Evolutionary conservation across 78 protist genomes (phyloP).

Genomic region (Emiliania huxleyi): DNA sequence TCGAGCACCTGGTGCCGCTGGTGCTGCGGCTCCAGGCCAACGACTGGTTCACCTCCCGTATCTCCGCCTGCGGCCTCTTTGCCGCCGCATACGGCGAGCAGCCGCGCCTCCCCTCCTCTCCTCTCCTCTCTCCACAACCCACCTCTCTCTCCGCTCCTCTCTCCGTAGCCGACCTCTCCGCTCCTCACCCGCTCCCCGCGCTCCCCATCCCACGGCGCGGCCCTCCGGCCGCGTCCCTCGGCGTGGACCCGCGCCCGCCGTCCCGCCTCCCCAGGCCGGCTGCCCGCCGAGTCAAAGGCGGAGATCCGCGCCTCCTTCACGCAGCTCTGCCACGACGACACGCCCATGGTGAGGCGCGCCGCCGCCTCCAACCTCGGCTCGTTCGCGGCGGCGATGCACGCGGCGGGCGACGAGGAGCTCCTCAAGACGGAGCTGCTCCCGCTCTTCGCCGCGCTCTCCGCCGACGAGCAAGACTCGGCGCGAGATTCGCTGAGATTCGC

Average conservation of each 20-base stretch:
- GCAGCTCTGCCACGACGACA: conserved; percentile 85
- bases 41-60: conserved; percentile 91
- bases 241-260: too few species aligned
- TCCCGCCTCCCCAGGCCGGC: too few species aligned
- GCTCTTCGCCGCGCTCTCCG: conserved; percentile 47
- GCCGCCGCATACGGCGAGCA: conserved; percentile 75
- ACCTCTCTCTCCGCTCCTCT: too few species aligned
- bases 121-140: too few species aligned
- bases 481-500: too few species aligned
- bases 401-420: conserved; percentile 37
- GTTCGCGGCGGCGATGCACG: conserved; percentile 61
- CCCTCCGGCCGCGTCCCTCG: too few species aligned
- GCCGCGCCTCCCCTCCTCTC: too few species aligned
- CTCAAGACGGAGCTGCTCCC: conserved; percentile 79
- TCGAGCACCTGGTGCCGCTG: conserved; percentile 63
- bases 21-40: conserved; percentile 73
- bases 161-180: neutral
- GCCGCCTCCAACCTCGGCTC: conserved; percentile 76
- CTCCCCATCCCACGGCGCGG: neutral
- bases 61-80: conserved; percentile 88
- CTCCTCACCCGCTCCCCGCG: neutral
- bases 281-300: too few species aligned
- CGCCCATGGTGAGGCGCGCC: conserved; percentile 94
- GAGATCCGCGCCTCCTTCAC: too few species aligned
- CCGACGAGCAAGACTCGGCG: conserved; percentile 93